Evolutionary conservation across 192 early-diverging fungal species (phyloP), one percentile per base, ranked within the genome.

Genomic region (Coemansia sp.): DNA sequence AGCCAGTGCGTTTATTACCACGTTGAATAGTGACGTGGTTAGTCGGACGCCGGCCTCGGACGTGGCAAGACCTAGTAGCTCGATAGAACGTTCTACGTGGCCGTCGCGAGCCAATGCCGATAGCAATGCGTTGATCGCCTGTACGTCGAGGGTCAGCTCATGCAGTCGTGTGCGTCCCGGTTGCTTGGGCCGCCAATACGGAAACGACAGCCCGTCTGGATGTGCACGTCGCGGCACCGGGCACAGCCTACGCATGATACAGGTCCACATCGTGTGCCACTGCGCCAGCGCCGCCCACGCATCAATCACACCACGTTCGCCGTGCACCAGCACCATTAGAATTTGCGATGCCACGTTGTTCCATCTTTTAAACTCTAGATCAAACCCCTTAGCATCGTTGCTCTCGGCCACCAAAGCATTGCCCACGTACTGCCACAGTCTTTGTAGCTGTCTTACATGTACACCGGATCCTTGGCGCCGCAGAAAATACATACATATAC

Each of bases 311-410:
- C 39, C 61, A 17, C 2, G 41, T 17, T 14, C 56, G 35, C 34
- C 12, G 52, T 63, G 67, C 59, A 45, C 64, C 20, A 64, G 54
- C 3, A 61, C 5, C 8, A 56, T 68, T 2, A 70, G 48, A 8
- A 70, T 34, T 37, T 69, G 66, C 65, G 79, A 82, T 6, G 74
- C 74, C 8, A 82, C 74, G 57, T 82, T 71, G 68, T 71, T 74
- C 79, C 79, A 82, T 39, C 79, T 67, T 68, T 76, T 82, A 57
- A 82, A 74, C 55, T 65, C 67, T 67, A 81, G 69, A 53, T 81
- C 74, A 28, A 57, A 45, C 7, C 66, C 7, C 18, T 66, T 51
- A 9, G 4, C 45, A 35, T 51, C 66, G n/a, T 18, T 2, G 2
- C 7, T n/a, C 7, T 38, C 34, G 56, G 17, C 41, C 9, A 15